Evolutionary conservation across 257 asterid species (phyloP).

Genomic region (Galeopsis tetrahit): DNA sequence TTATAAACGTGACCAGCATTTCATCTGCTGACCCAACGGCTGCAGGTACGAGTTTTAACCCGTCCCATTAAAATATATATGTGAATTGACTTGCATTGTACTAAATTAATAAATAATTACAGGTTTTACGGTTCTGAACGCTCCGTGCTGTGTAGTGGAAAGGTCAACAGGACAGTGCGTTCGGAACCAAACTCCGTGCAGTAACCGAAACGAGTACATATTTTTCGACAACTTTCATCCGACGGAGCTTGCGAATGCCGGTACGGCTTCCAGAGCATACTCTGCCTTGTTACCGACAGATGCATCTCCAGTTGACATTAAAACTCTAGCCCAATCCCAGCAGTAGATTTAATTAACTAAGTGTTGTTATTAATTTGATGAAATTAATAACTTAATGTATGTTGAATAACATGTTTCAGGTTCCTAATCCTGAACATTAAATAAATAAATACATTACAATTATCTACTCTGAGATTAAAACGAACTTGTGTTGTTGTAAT

Average conservation of each 20-base stretch:
- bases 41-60: slow-evolving; percentile 32
- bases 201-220: slow-evolving; percentile 28
- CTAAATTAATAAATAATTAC: not conserved
- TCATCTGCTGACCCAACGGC: slow-evolving; percentile 33
- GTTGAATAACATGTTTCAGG: no score
- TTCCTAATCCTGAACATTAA: no score
- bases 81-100: not conserved
- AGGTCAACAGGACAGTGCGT: slow-evolving; percentile 27
- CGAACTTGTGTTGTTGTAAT: no score
- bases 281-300: slow-evolving; percentile 31
- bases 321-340: slow-evolving; percentile 20
- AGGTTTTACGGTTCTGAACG: slow-evolving; percentile 29
- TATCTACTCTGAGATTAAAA: no score
- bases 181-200: slow-evolving; percentile 35
- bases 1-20: slow-evolving; percentile 50
- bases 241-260: slow-evolving; percentile 6
- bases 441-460: no score
- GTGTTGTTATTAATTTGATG: no score
- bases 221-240: slow-evolving; percentile 49
- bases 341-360: no score
- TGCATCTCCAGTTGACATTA: slow-evolving; percentile 46
- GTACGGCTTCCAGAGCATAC: slow-evolving; percentile 41
- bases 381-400: no score
- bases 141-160: slow-evolving; percentile 45
- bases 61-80: not conserved